These are phyloP conservation scores for Botrytis porri DNA, from an alignment of 2,329 filamentous ascomycete species.

Conservation along the genomic window DNA sequence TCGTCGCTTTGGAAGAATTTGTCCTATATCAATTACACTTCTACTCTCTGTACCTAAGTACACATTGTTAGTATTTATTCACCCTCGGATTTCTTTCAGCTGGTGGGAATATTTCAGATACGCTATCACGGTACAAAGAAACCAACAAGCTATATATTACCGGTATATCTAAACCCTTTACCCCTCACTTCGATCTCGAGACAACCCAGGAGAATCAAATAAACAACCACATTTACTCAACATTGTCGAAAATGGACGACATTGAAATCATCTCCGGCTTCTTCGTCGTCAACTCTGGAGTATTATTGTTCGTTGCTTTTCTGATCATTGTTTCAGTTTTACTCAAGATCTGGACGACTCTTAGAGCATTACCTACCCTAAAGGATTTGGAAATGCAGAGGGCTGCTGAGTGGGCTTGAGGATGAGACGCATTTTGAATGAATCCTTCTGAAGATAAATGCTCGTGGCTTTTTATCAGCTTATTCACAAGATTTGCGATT, in stretches of 20 bases:
- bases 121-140: background rate
- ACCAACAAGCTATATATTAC: background rate
- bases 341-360: conserved; percentile 8
- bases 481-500: background rate
- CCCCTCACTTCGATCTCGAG: background rate
- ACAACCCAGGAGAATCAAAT: background rate
- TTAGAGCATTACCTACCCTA: conserved; percentile 5
- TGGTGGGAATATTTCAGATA: background rate
- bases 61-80: background rate
- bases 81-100: background rate
- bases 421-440: background rate
- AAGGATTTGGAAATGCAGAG: conserved; percentile 12
- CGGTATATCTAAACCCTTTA: background rate
- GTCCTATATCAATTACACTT: background rate
- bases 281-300: conserved; percentile 7
- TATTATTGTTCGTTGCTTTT: conserved; percentile 12
- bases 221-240: no score
- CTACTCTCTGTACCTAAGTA: background rate
- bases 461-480: background rate
- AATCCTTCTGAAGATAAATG: background rate
- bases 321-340: conserved; percentile 11
- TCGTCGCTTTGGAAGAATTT: background rate
- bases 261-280: conserved; percentile 18
- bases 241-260: conserved; percentile 4
- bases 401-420: conserved; percentile 4